phyloP scores from a whole-genome alignment of 305 asterid species.

The Fraxinus sp. region DNA sequence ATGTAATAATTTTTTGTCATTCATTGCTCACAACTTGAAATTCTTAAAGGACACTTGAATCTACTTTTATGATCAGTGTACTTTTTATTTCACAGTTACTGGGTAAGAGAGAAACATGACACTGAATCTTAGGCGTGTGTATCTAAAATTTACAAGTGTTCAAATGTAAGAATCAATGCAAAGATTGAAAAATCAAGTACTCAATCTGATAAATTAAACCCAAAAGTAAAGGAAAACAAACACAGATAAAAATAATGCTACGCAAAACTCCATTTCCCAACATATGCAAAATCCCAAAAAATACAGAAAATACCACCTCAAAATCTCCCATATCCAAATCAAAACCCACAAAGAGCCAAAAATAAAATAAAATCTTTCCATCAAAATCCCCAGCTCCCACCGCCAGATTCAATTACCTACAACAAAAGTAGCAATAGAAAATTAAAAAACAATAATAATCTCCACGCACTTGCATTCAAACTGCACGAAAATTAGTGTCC shows the following conservation, averaged over 20 bases:
- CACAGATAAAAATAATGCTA: background rate
- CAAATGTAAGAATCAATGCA: background rate
- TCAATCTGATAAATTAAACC: background rate
- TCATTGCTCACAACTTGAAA: background rate
- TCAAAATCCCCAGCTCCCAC: constrained; percentile 26
- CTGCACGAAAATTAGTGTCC: constrained; percentile 42
- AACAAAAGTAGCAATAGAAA: background rate
- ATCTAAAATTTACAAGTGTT: background rate
- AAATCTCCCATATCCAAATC: constrained; percentile 24
- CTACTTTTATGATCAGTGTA: background rate
- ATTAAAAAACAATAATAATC: constrained; percentile 4
- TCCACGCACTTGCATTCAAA: constrained; percentile 42
- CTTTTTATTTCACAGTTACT: background rate
- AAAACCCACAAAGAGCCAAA: constrained; percentile 11
- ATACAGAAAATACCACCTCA: constrained; percentile 29
- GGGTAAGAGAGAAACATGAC: background rate
- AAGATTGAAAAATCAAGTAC: background rate
- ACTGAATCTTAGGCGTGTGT: background rate
- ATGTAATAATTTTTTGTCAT: background rate
- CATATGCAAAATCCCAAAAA: constrained; percentile 5
- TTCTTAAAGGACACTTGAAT: background rate
- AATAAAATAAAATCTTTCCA: background rate
- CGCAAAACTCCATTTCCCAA: background rate
- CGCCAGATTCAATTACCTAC: constrained; percentile 6
- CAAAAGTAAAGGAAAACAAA: background rate